A percentile compares a stretch with the other conserved stretches of the same genome.
Conservation (phyloP, 2,329 filamentous ascomycete species). For the Calonectria fujianensis region DNA sequence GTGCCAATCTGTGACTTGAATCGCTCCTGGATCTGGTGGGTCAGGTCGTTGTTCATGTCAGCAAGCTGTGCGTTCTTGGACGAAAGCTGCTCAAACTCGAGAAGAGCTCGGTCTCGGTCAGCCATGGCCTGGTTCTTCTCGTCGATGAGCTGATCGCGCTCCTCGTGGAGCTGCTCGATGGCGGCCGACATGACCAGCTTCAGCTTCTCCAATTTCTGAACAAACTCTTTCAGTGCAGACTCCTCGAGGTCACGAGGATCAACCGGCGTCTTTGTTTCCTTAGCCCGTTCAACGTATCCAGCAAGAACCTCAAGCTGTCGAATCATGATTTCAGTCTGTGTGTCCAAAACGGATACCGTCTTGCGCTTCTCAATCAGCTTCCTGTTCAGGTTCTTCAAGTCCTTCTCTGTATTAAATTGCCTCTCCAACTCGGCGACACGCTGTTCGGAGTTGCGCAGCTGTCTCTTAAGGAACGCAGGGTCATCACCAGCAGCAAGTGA, state of each 20-base stretch:
- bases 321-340: constrained; percentile 96
- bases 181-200: constrained; percentile 75
- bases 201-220: constrained; percentile 81
- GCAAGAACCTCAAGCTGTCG: constrained; percentile 92
- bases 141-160: constrained; percentile 88
- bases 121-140: constrained; percentile 89
- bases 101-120: constrained; percentile 92
- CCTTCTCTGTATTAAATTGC: constrained; percentile 81
- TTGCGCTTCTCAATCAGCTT: constrained; percentile 95
- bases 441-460: constrained; percentile 88
- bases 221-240: constrained; percentile 92
- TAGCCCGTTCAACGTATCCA: constrained; percentile 90
- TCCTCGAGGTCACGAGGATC: constrained; percentile 90
- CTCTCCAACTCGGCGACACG: constrained; percentile 90
- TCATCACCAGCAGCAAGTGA: constrained; percentile 80
- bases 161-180: constrained; percentile 78
- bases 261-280: constrained; percentile 86
- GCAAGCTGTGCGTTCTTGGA: constrained; percentile 95
- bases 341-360: constrained; percentile 94
- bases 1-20: constrained; percentile 85
- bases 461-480: constrained; percentile 80
- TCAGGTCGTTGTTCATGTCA: constrained; percentile 96
- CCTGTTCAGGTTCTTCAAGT: constrained; percentile 86
- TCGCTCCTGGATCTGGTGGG: constrained; percentile 93
- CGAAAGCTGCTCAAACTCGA: constrained; percentile 96